These are phyloP conservation scores for Vitis hybrid DNA, from an alignment of 177 flowering plant species.

Conservation along the genomic window DNA sequence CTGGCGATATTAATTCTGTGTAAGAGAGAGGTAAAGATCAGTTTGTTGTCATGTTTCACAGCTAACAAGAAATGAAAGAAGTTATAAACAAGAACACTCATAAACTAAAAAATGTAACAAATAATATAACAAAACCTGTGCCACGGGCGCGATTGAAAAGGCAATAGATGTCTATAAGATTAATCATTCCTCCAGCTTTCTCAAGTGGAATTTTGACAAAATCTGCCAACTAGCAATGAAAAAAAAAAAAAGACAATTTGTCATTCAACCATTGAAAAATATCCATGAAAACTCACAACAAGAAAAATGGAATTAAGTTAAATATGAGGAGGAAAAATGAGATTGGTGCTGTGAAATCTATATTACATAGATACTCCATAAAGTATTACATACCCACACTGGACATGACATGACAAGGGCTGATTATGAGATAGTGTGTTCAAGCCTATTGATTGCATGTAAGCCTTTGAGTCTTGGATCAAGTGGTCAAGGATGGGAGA, in stretches of 20 bases:
- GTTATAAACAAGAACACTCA: no score
- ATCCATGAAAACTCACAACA: not conserved
- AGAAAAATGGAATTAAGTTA: not conserved
- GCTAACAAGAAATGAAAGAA: not conserved
- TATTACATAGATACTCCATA: not conserved
- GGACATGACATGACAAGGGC: no score
- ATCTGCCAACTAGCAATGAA: constrained; percentile 77
- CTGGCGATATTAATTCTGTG: constrained; percentile 94
- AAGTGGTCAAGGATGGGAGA: no score
- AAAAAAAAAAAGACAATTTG: not conserved
- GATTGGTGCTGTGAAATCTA: not conserved
- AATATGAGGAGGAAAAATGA: not conserved
- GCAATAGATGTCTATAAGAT: constrained; percentile 86
- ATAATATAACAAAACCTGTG: constrained; percentile 55
- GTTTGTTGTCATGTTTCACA: constrained; percentile 1
- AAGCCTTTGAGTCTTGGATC: no score
- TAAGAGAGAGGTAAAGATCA: not conserved
- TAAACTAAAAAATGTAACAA: not conserved
- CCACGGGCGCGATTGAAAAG: constrained; percentile 98
- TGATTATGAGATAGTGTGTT: no score
- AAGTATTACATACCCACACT: not conserved
- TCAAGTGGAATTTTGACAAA: constrained; percentile 86
- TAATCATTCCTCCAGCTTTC: constrained; percentile 94
- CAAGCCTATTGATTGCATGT: no score
- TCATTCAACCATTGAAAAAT: not conserved